Evolutionary conservation across 179 eudicot genomes (phyloP), one percentile per base, ranked within the genome.

Genomic region (Spinacia oleracea): DNA sequence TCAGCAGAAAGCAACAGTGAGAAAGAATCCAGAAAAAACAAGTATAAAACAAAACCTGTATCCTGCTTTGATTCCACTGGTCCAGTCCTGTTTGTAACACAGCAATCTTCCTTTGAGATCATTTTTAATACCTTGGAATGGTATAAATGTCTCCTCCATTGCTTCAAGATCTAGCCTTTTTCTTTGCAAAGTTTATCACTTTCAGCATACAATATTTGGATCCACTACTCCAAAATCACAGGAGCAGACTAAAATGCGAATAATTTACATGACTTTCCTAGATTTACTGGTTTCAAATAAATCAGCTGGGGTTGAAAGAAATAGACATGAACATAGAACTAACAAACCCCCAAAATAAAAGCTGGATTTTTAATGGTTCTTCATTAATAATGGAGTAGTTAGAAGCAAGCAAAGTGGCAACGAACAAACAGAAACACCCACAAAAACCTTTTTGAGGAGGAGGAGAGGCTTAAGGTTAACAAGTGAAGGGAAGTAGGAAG

Each of bases 71-170:
- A 85, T 38, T 35, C 89, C 89, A 83, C 89, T 69, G 62, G 83
- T 74, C 89, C 89, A 87, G 40, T 87, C 89, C 72, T 87, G 89
- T 85, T 85, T 87, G 80, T 85, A 85, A 48, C 88, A 85, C 86
- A 29, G 23, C 78, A 87, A 72, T 45, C 89, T 87, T 46, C 88
- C 88, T 79, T 83, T 83, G 2, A 87, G 79, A 67, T 87, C 89
- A 87, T 87, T 81, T 73, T 79, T 87, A 71, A 87, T 87, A 42
- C 89, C 89, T 70, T 75, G 78, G 46, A 87, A 85, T 48, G 89
- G 89, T 67, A 87, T 82, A 75, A 87, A 87, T 53, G 88, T 81
- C 81, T 87, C 89, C 75, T 83, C 88, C 89, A 87, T 87, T 50
- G 65, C 18, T 67, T 81, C 38, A 83, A 70, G 80, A 80, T 83